Percentiles rank a stretch among this genome's conserved stretches.
phyloP scores from a whole-genome alignment of 768 basidiomycete genomes.

The Leucocoprinus birnbaumii region DNA sequence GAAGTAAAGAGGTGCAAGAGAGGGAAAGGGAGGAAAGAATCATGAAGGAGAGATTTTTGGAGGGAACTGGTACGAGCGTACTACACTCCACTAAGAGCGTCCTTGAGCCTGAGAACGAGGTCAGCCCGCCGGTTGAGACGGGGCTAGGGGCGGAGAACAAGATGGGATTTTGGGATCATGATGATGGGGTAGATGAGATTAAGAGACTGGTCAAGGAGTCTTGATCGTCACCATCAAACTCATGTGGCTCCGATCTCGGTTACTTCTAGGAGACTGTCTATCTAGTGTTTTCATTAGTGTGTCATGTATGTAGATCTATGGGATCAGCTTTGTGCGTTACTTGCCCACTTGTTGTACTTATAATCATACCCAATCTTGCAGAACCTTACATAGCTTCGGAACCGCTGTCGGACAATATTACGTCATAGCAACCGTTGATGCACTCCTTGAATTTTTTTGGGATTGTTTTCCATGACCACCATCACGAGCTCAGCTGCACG shows the following conservation, averaged over 20 bases:
- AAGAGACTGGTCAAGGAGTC: slow-evolving; percentile 60
- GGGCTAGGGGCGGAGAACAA: slow-evolving; percentile 7
- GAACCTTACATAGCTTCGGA: too few relatives aligned
- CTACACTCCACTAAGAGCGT: not conserved
- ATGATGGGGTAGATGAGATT: slow-evolving; percentile 77
- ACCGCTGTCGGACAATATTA: too few relatives aligned
- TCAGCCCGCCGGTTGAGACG: slow-evolving; percentile 11
- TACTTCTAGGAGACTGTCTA: too few relatives aligned
- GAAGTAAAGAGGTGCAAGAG: slow-evolving; percentile 61
- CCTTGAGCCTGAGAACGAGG: not conserved
- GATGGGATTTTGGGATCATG: slow-evolving; percentile 61
- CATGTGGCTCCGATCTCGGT: too few relatives aligned
- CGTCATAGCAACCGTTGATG: too few relatives aligned
- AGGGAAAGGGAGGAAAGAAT: slow-evolving; percentile 52
- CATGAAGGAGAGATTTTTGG: slow-evolving; percentile 38
- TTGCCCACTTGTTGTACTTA: too few relatives aligned
- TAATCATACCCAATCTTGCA: too few relatives aligned
- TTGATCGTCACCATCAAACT: slow-evolving; percentile 23
- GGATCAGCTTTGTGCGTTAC: too few relatives aligned
- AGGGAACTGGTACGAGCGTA: slow-evolving; percentile 13
- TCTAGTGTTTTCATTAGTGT: too few relatives aligned
- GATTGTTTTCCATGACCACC: not conserved
- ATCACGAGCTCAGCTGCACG: not conserved
- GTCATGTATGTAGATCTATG: too few relatives aligned
- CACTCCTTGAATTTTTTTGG: too few relatives aligned